phyloP scores from a whole-genome alignment of 2,329 filamentous ascomycete species.

The Hymenoscyphus occultus region DNA sequence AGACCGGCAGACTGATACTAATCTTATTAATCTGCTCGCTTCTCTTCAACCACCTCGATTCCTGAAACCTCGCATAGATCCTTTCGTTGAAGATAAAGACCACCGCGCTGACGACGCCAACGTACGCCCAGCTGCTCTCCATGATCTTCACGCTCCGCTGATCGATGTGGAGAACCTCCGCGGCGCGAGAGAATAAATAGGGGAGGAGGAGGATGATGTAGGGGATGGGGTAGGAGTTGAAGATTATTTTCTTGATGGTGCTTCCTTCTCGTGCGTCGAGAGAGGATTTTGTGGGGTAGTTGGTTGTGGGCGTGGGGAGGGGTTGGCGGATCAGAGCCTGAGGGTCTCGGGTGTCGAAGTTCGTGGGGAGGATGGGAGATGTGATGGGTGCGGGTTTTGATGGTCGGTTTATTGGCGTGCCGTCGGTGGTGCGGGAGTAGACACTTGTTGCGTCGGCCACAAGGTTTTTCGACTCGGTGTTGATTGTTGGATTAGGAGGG shows the following conservation, averaged over 20 bases:
- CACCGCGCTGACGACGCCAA: background rate
- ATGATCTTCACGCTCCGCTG: background rate
- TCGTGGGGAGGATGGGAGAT: background rate
- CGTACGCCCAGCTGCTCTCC: background rate
- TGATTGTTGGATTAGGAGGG: background rate
- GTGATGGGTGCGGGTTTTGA: background rate
- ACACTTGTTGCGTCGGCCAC: background rate
- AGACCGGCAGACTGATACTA: too few relatives aligned
- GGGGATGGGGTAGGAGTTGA: background rate
- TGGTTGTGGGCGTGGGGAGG: background rate
- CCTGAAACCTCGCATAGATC: background rate
- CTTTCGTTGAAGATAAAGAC: background rate
- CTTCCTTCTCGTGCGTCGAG: background rate
- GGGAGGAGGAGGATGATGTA: background rate
- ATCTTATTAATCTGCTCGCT: background rate
- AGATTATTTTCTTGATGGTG: background rate
- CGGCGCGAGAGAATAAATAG: background rate
- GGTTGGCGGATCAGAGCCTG: background rate
- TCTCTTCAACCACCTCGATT: background rate
- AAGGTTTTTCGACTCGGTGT: background rate
- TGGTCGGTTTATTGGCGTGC: background rate
- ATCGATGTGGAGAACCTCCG: background rate
- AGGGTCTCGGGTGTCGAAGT: constrained; percentile 2
- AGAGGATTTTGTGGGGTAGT: background rate
- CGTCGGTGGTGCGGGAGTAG: background rate